phyloP scores from a whole-genome alignment of 768 basidiomycete species.

The Psilocybe cubensis region DNA sequence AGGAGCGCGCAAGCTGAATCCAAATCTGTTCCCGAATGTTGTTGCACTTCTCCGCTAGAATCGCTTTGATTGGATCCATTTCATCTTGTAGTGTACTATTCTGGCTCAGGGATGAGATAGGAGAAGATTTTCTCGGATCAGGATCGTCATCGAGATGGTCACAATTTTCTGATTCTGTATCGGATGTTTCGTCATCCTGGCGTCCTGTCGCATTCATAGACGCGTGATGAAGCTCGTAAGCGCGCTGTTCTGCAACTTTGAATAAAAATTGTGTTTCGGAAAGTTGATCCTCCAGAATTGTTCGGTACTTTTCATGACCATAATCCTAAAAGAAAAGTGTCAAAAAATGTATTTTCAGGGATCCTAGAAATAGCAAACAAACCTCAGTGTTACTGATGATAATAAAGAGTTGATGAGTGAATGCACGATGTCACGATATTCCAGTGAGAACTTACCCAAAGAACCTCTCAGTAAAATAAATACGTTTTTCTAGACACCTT shows the following conservation, averaged over 20 bases:
- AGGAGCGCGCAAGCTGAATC: slow-evolving; percentile 35
- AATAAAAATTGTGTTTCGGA: slow-evolving; percentile 33
- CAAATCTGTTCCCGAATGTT: slow-evolving; percentile 35
- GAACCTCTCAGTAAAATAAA: slow-evolving; percentile 41
- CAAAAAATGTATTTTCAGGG: not conserved
- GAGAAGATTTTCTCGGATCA: slow-evolving; percentile 4
- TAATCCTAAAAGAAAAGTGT: slow-evolving; percentile 33
- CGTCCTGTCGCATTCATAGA: slow-evolving; percentile 41
- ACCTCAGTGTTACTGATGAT: slow-evolving; percentile 18
- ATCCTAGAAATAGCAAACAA: not conserved
- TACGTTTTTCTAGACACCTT: slow-evolving; percentile 41
- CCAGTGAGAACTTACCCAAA: slow-evolving; percentile 35
- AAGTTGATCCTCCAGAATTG: slow-evolving; percentile 32
- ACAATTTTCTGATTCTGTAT: slow-evolving; percentile 22
- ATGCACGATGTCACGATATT: not conserved
- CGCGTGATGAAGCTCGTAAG: slow-evolving; percentile 36
- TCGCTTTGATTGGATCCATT: slow-evolving; percentile 37
- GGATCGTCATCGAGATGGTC: slow-evolving; percentile 18
- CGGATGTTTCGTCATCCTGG: slow-evolving; percentile 25
- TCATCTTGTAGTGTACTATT: no score
- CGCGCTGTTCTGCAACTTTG: slow-evolving; percentile 32
- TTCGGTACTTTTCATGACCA: slow-evolving; percentile 41
- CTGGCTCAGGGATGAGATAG: no score
- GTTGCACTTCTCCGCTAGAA: slow-evolving; percentile 33
- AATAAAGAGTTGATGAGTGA: not conserved